These are phyloP conservation scores for Purpureocillium takamizusanense DNA, from an alignment of 2,329 filamentous ascomycete genomes.

Conservation along the genomic window DNA sequence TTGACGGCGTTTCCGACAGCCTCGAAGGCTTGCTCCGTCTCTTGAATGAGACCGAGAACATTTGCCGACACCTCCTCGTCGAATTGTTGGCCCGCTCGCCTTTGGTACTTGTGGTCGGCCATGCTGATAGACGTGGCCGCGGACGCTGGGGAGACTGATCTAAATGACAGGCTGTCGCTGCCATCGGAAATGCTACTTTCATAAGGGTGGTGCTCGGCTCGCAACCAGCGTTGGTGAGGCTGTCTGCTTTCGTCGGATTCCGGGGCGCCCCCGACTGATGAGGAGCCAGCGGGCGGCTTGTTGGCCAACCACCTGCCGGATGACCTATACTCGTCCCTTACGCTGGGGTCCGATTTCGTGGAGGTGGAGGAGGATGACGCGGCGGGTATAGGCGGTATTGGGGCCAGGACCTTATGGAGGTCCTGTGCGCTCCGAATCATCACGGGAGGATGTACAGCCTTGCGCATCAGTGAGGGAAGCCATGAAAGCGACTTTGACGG, in stretches of 20 bases:
- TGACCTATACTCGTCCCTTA: background rate
- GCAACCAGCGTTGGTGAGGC: too few relatives aligned
- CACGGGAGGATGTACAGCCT: background rate
- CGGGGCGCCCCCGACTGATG: background rate
- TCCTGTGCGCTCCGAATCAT: slow-evolving; percentile 27
- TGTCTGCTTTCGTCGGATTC: background rate
- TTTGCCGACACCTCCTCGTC: slow-evolving; percentile 22
- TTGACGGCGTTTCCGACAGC: slow-evolving; percentile 31
- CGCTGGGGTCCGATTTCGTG: background rate
- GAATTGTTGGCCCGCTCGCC: background rate
- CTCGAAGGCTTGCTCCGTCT: slow-evolving; percentile 42
- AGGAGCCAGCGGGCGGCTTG: background rate
- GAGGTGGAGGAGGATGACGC: slow-evolving; percentile 6
- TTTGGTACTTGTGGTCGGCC: background rate
- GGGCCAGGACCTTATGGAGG: slow-evolving; percentile 26
- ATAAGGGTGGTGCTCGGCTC: too few relatives aligned
- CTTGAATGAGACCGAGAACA: slow-evolving; percentile 35
- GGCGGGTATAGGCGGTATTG: slow-evolving; percentile 27
- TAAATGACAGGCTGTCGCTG: too few relatives aligned
- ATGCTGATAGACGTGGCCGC: background rate
- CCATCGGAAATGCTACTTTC: background rate
- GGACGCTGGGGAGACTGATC: too few relatives aligned
- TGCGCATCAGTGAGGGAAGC: slow-evolving; percentile 1
- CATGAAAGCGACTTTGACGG: slow-evolving; percentile 1
- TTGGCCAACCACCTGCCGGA: background rate